These are phyloP conservation scores for Mycena olivaceomarginata DNA, from an alignment of 768 basidiomycete species.

Conservation along the genomic window DNA sequence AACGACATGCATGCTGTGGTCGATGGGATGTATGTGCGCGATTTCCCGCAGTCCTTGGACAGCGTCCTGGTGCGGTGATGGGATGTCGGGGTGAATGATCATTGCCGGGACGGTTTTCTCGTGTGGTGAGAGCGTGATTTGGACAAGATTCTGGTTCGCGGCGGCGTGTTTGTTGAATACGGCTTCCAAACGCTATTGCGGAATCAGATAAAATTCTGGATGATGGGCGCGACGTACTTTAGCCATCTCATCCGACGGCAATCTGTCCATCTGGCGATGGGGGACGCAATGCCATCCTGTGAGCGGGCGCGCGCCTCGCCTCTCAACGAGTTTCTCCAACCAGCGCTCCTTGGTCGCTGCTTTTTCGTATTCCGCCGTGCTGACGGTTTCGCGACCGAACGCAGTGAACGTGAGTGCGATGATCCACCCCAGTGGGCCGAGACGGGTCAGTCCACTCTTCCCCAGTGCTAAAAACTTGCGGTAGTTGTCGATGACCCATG, in stretches of 20 bases:
- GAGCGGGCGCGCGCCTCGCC: conserved; percentile 45
- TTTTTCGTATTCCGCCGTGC: conserved; percentile 36
- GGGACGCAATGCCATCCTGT: conserved; percentile 51
- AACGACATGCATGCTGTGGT: conserved; percentile 49
- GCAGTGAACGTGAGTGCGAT: conserved; percentile 21
- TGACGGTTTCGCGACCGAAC: conserved; percentile 41
- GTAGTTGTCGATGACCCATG: conserved; percentile 39
- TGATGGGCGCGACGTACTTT: conserved; percentile 33
- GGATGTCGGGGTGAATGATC: conserved; percentile 41
- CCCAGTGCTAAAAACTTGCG: conserved; percentile 29
- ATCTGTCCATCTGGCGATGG: conserved; percentile 46
- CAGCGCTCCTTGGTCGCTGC: conserved; percentile 41
- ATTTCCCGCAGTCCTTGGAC: conserved; percentile 46
- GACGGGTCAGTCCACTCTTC: conserved; percentile 2
- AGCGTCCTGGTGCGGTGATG: conserved; percentile 46
- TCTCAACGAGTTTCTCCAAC: conserved; percentile 40
- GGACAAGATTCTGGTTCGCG: conserved; percentile 45
- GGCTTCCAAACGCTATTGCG: conserved; percentile 31
- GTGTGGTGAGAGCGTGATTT: conserved; percentile 43
- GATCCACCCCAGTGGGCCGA: conserved; percentile 38
- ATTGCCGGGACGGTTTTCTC: conserved; percentile 45
- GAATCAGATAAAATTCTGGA: background rate
- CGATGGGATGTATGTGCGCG: conserved; percentile 47
- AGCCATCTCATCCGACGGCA: conserved; percentile 41
- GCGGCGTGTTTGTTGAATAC: conserved; percentile 40